Base-by-base conservation (phyloP, 169 alveolate genomes). In the Plasmodium vinckei region DNA sequence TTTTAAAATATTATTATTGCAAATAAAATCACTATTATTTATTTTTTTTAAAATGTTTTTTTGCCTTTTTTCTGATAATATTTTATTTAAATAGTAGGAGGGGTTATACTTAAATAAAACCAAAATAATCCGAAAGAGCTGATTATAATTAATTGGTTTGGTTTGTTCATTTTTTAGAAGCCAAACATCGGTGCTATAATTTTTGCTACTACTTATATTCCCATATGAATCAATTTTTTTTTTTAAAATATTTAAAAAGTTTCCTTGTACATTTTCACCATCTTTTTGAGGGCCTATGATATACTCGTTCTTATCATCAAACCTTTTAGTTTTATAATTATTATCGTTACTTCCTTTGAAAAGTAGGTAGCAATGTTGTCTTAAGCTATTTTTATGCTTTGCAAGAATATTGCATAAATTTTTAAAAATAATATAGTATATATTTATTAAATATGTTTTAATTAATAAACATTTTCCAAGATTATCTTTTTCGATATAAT, bases 361-460 rank as follows among this genome's bases (percentile, higher is more conserved):
- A 33, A 0, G n/a, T 13, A 17, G 10, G 72, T 1, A 63, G 0
- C 9, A 10, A 27, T 3, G 0, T 0, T 5, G 56, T 61, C 27
- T 39, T 42, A 4, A 12, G 15, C 46, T 1, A 5, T 57, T 47
- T 5, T 19, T 47, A 46, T 49, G 4, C 3, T 33, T 33, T 27
- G 47, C 23, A 12, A 72, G 19, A 19, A 46, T 25, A 23, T 2
- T 10, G 9, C 19, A 39, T 10, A 56, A 13, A 21, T 72, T 47
- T 9, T 21, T 21, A 61, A 57, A 72, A 15, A 72, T 23, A 27
- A 10, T 57, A 15, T 27, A 5, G 47, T 72, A 72, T 23, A 61
- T 57, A 17, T 64, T 39, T 54, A 72, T 72, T 64, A 72, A 54
- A 27, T 57, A 64, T 5, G 59, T 21, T 57, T 49, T 72, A 54